Base-by-base conservation (phyloP, 2,329 filamentous ascomycete genomes). In the Pseudopyrenochaeta lycopersici region DNA sequence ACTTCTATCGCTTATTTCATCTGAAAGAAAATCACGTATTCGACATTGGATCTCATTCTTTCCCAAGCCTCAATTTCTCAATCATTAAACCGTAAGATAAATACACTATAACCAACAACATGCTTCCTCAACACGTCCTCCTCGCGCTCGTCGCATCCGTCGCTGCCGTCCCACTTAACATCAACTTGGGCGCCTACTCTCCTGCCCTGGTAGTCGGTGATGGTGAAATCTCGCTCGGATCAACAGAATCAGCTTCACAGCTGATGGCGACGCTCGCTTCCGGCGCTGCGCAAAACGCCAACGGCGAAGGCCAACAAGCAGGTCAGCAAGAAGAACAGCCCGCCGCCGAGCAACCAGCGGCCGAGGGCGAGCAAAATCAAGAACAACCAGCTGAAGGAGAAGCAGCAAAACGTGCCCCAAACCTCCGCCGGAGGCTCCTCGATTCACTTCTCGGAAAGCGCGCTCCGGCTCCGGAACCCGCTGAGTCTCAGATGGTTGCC, bases 171-270 rank as follows among this genome's bases (percentile, higher is more conserved):
- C 80, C 80, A 23, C 77, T 82, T 45, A 82, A 82, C 76, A 82
- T 82, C 78, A 82, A 82, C 72, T 74, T 82, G 46, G 80, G 80
- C 47, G 80, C 80, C 29, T 82, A 81, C 66, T 82, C 80, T 38
- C 80, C 80, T 44, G 80, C 80, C 61, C 63, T 82, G 74, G 80
- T 82, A 73, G 80, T 82, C 73, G 80, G 80, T 80, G 80, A 82
- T 76, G 80, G 80, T 72, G 80, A 80, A 68, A 82, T 82, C 52
- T 80, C 79, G 44, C 79, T 82, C 47, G 78, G 76, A 54, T 76
- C 73, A 3, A 76, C 73, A 44, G 72, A 75, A 68, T 72, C 70
- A 54, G 79, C 77, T 14, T 75, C 73, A 31, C 70, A 74, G 49
- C 59, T 81, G 58, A 79, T 82, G 73, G 72, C 77, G 33, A 78